Base-by-base conservation (phyloP, 2,329 filamentous ascomycete genomes). In the Fusarium sp. region DNA sequence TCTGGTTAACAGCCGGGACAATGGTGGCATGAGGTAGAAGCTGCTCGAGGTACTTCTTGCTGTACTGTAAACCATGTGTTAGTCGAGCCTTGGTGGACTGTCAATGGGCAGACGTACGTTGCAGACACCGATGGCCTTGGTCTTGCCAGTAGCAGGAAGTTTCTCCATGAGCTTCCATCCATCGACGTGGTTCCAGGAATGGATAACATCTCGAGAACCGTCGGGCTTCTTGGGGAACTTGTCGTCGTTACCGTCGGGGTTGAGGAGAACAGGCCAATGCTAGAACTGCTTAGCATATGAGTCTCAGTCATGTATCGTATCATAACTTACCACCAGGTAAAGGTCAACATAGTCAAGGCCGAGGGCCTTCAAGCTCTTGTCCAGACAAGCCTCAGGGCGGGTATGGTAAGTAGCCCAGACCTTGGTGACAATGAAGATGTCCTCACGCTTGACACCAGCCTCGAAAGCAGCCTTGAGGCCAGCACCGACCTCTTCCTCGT, bases 351-450 rank as follows among this genome's bases (percentile, higher is more conserved):
- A 95, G 68, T 93, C 90, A 46, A 96, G 82, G 3, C 92, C 91
- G 35, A 96, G 81, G 61, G 86, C 85, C 80, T 90, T 87, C 76
- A 96, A 82, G 73, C 89, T 91, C 84, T 90, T 89, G 68, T 93
- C 87, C 35, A 96, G 84, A 35, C 86, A 88, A 72, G 90, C 81
- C 79, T 91, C 89, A 8, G 88, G 88, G 9, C 89, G 84, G 35
- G 87, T 87, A 78, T 91, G 90, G 81, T 91, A 94, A 49, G 91
- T 93, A 74, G 89, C 90, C 91, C 93, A 96, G 36, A 94, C 86
- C 85, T 97, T 96, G 74, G 90, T 93, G 54, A 92, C 91, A 60
- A 96, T 87, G 80, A 96, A 96, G 64, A 96, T 80, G 58, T 96
- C 91, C 76, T 91, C 87, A 63, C 93, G 87, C 84, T 90, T 91